Percentiles rank a stretch among this genome's conserved stretches.
Evolutionary conservation across 164 flowering plant genomes (phyloP).

Genomic region (Tetracentron sinense): DNA sequence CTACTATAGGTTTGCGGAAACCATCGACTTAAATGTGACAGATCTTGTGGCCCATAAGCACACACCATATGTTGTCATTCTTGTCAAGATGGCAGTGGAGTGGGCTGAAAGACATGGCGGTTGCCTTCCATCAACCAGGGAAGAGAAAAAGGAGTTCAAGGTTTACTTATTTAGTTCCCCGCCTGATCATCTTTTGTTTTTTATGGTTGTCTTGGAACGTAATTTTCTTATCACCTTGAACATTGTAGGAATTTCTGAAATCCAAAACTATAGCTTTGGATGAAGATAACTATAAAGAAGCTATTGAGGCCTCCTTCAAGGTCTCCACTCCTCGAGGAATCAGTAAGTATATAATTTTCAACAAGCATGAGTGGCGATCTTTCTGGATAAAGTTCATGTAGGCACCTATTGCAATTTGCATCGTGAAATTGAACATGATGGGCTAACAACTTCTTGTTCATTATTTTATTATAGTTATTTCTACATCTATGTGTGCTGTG

Average conservation of each 20-base stretch:
- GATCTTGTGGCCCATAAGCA: conserved; percentile 96
- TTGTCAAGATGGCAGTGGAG: conserved; percentile 85
- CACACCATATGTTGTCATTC: conserved; percentile 90
- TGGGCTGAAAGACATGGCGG: conserved; percentile 76
- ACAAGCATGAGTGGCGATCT: background rate
- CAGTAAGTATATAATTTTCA: conserved; percentile 45
- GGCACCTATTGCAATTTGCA: background rate
- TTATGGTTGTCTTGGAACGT: background rate
- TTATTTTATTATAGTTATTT: background rate
- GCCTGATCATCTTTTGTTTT: conserved; percentile 1
- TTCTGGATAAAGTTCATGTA: background rate
- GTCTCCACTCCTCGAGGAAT: conserved; percentile 80
- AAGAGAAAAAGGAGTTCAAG: conserved; percentile 91
- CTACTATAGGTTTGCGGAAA: conserved; percentile 67
- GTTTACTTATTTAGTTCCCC: conserved; percentile 29
- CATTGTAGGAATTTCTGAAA: conserved; percentile 67
- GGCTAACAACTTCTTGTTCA: background rate
- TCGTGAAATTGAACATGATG: background rate
- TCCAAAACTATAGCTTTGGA: conserved; percentile 63
- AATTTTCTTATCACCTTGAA: conserved; percentile 12
- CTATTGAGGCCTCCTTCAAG: conserved; percentile 87
- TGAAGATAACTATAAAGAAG: conserved; percentile 98
- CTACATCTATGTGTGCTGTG: background rate
- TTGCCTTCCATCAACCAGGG: conserved; percentile 75
- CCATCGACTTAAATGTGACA: conserved; percentile 58